These are phyloP conservation scores for Coelastrella sp. DNA, from an alignment of 139 green algal species.

Conservation along the genomic window DNA sequence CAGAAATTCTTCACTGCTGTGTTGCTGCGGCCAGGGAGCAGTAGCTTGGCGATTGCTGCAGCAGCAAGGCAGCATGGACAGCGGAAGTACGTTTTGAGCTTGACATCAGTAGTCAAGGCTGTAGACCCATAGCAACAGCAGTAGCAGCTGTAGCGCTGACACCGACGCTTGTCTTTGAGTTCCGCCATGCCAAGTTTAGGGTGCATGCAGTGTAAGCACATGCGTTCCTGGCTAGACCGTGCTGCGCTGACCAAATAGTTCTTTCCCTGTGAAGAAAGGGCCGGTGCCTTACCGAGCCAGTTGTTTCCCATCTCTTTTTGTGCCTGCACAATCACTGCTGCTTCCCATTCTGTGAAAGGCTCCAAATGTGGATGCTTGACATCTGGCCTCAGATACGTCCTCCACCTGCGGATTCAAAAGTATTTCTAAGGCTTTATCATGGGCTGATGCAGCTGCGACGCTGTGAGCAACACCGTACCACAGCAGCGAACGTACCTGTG, in stretches of 20 bases:
- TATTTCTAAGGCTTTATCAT: too few species aligned
- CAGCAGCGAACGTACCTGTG: constrained; percentile 28
- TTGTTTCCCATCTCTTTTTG: constrained; percentile 49
- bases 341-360: constrained; percentile 53
- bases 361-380: constrained; percentile 50
- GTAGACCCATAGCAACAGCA: not conserved
- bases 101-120: not conserved
- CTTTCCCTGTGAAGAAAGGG: not conserved
- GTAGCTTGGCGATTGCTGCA: constrained; percentile 49
- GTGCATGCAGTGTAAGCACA: too few species aligned
- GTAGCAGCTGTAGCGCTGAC: too few species aligned
- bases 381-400: constrained; percentile 49
- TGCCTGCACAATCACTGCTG: constrained; percentile 45
- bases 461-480: too few species aligned
- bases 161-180: too few species aligned
- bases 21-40: constrained; percentile 53
- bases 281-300: constrained; percentile 35
- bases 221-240: too few species aligned
- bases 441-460: too few species aligned
- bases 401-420: constrained; percentile 12
- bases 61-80: not conserved
- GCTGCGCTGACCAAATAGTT: too few species aligned
- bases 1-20: constrained; percentile 52
- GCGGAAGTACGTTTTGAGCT: too few species aligned
- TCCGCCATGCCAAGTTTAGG: too few species aligned